Base-by-base conservation (phyloP, 345 rosid genomes). In the Citrus cavaleriei region DNA sequence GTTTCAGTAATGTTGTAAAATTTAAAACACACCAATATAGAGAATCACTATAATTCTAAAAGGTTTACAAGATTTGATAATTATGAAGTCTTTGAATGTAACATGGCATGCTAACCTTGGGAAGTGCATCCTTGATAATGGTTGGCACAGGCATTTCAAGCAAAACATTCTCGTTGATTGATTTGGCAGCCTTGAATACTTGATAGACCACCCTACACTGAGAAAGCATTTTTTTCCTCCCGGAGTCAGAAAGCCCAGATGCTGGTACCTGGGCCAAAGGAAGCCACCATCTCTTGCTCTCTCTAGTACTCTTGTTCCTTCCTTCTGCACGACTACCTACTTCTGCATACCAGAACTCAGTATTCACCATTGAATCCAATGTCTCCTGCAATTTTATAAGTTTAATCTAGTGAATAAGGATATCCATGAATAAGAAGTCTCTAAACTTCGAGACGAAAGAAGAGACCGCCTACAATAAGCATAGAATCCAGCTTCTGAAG, bases 251-350 rank as follows among this genome's bases (percentile, higher is more conserved):
- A 67, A 96, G 95, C 8, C 99, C 98, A 2, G 83, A 83, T 83
- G 79, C 81, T 10, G 99, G 98, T 22, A 96, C 97, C 78, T 90
- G 93, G 28, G 99, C 98, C 62, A 87, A 81, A 42, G 99, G 99
- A 25, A 96, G 97, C 99, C 99, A 96, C 98, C 99, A 93, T 75
- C 93, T 84, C 87, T 91, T 91, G 86, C 95, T 91, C 79, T 90
- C 94, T 70, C 81, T 91, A 60, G 89, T 80, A 57, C 85, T 87
- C 83, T 88, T 89, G 83, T 76, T 88, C 79, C 89, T 91, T 78
- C 98, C 97, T 74, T 93, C 97, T 40, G 95, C 91, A 54, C 89
- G 84, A 75, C 97, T 90, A 70, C 95, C 97, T 18, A 86, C 90
- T 85, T 96, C 98, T 3, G 87, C 83, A 84, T 96, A 96, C 97